Evolutionary conservation across 176 grass and related monocot species (phyloP), one percentile per base, ranked within the genome.

Genomic region (Miscanthus lutarioriparius): DNA sequence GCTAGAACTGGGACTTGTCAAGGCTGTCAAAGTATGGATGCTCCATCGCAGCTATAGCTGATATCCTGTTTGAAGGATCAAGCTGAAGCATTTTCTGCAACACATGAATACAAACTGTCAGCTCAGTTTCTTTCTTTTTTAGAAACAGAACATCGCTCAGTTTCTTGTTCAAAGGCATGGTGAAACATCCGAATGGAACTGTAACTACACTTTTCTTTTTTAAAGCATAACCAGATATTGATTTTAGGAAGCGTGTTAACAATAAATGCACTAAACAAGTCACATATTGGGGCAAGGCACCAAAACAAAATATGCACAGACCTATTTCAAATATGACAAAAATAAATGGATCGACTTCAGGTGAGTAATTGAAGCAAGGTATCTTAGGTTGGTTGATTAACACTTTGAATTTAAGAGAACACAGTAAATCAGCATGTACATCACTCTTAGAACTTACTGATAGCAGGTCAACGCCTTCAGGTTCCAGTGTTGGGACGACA

Each of bases 1-100:
- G 38, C 77, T 93, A 98, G 85, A 95, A 95, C 78, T 95, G 96
- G 33, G 93, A 95, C 80, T 92, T 98, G 83, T 98, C 96, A 19
- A 98, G 78, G 84, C 80, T 85, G 78, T 92, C 70, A n/a, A 98
- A 98, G 82, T 94, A 98, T 33, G 93, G 93, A 81, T 98, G 96
- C 8, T 88, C 90, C 91, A 95, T 91, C 5, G 95, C 92, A 22
- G 87, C 84, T 67, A 88, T 92, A 22, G 92, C 95, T 72, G 95
- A 91, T 69, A 97, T 97, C 84, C 92, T 91, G n/a, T 86, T 86
- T 48, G 87, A 88, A 1, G 91, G 93, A 30, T 98, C 58, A 67
- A 82, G 90, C 58, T 85, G 87, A 75, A 98, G 91, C 96, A 95
- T 98, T 88, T 93, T 92, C 96, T 94, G 89, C 85, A 88, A 83